Evolutionary conservation across 73 alveolate genomes (phyloP).

Genomic region (Paramecium sexaurelia): DNA sequence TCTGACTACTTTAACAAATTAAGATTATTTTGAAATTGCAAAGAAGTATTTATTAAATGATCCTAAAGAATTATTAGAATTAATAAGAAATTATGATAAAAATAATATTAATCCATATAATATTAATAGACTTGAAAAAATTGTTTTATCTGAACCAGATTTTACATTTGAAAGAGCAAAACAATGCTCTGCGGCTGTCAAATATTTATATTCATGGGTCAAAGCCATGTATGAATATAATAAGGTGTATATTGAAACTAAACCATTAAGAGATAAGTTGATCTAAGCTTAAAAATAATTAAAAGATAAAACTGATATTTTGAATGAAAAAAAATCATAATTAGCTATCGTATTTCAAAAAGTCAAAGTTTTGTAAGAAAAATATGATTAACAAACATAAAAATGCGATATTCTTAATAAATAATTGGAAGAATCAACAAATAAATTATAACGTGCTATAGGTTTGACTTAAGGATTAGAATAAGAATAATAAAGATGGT

Average conservation of each 20-base stretch:
- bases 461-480: slow-evolving; percentile 49
- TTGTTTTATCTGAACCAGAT: slow-evolving; percentile 52
- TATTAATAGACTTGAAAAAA: slow-evolving; percentile 18
- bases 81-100: slow-evolving; percentile 46
- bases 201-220: slow-evolving; percentile 61
- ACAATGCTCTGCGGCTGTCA: slow-evolving; percentile 62
- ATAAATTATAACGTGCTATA: slow-evolving; percentile 53
- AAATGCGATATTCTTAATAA: not conserved
- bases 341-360: not conserved
- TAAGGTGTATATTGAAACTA: slow-evolving; percentile 62
- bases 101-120: slow-evolving; percentile 44
- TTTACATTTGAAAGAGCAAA: slow-evolving; percentile 65
- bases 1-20: not conserved
- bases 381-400: not conserved
- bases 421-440: slow-evolving; percentile 51
- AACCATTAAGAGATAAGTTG: slow-evolving; percentile 59
- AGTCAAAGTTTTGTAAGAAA: slow-evolving; percentile 29
- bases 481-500: slow-evolving; percentile 63
- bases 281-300: slow-evolving; percentile 1
- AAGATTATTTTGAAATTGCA: slow-evolving; percentile 67
- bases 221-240: slow-evolving; percentile 70
- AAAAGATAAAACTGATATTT: slow-evolving; percentile 52
- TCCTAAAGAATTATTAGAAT: slow-evolving; percentile 65
- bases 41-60: slow-evolving; percentile 57
- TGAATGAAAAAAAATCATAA: slow-evolving; percentile 59